Evolutionary conservation across 257 asterid genomes (phyloP).

Genomic region (Solanum rostratum): DNA sequence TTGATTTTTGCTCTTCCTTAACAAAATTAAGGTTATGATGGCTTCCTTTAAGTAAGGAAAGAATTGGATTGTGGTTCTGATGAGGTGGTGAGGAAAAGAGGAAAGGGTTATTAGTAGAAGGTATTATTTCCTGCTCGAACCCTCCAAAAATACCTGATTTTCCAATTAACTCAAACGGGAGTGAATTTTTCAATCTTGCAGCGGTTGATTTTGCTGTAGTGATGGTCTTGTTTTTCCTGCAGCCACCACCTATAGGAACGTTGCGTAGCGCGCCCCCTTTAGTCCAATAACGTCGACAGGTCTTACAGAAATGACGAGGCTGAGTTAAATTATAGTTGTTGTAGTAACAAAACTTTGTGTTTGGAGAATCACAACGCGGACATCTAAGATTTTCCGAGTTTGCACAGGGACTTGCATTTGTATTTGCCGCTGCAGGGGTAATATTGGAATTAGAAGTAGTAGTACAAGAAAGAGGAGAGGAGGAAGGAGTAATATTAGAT

Average conservation of each 20-base stretch:
- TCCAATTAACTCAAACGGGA: constrained; percentile 4
- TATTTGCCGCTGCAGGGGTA: not conserved
- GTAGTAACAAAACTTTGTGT: constrained; percentile 81
- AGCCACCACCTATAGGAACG: constrained; percentile 86
- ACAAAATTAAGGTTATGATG: constrained; percentile 4
- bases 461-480: constrained; percentile 22
- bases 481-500: constrained; percentile 8
- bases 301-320: constrained; percentile 90
- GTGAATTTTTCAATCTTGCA: constrained; percentile 28
- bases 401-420: constrained; percentile 24
- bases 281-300: constrained; percentile 93
- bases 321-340: constrained; percentile 90
- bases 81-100: constrained; percentile 25
- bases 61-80: constrained; percentile 31
- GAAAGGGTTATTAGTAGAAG: constrained; percentile 22
- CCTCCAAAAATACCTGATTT: constrained; percentile 20
- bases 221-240: constrained; percentile 55
- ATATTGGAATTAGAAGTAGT: not conserved
- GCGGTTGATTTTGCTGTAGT: constrained; percentile 21
- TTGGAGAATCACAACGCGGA: constrained; percentile 76
- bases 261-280: constrained; percentile 84
- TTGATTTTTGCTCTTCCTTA: constrained; percentile 33
- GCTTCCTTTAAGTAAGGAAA: constrained; percentile 39
- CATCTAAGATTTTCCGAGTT: constrained; percentile 45
- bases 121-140: constrained; percentile 17